A percentile compares a stretch with the other conserved stretches of the same genome.
Conservation (phyloP, 2,329 filamentous ascomycete genomes). For the Coniella lustricola region DNA sequence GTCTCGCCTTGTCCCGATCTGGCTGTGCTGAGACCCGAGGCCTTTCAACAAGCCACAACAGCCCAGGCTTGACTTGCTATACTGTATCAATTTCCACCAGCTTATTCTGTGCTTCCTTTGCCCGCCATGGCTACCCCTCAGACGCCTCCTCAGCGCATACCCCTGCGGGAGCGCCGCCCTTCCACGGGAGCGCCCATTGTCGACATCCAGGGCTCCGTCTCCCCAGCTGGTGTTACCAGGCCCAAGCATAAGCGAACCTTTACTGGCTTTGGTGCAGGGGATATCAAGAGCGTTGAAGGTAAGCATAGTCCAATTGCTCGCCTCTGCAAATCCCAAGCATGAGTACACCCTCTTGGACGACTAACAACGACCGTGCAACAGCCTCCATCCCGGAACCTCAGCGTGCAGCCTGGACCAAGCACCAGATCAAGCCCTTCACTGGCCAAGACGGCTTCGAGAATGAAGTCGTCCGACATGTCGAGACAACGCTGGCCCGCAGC, state of each 20-base stretch:
- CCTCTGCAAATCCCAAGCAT: no score
- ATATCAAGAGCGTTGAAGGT: slow-evolving; percentile 93
- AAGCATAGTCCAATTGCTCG: slow-evolving; percentile 33
- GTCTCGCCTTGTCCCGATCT: no score
- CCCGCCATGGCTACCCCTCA: slow-evolving; percentile 21
- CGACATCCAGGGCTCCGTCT: slow-evolving; percentile 78
- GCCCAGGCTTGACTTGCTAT: no score
- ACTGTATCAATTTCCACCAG: no score
- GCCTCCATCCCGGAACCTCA: slow-evolving; percentile 81
- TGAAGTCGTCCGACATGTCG: slow-evolving; percentile 88
- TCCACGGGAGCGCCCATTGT: slow-evolving; percentile 77
- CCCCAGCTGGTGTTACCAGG: slow-evolving; percentile 74
- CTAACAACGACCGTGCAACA: slow-evolving; percentile 23
- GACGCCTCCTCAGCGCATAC: slow-evolving; percentile 30
- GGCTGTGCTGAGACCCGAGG: no score
- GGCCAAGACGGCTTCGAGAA: slow-evolving; percentile 77
- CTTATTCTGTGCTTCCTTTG: no score
- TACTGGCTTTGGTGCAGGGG: slow-evolving; percentile 81
- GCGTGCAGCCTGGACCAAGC: slow-evolving; percentile 68
- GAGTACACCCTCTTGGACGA: no score
- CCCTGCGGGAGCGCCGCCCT: slow-evolving; percentile 67
- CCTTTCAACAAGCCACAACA: no score
- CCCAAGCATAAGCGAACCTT: slow-evolving; percentile 98
- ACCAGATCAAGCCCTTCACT: slow-evolving; percentile 60
- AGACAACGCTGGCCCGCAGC: slow-evolving; percentile 90